Conservation (phyloP, 1,284 basidiomycete species). For the Pascua guehoae region DNA sequence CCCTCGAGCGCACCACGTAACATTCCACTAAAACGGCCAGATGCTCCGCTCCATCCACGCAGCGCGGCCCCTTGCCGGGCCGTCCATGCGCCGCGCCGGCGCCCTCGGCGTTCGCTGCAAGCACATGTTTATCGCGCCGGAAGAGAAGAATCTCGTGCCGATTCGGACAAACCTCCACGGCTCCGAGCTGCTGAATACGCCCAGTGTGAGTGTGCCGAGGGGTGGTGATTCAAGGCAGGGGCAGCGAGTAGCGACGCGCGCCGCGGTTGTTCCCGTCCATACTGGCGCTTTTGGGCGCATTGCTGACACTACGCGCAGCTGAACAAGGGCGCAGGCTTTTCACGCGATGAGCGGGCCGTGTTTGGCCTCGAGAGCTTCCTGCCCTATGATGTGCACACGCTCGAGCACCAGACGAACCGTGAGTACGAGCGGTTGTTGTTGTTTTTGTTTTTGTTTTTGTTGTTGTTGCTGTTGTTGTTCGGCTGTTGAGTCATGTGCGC, state of each 20-base stretch:
- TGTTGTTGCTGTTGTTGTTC: too few relatives aligned
- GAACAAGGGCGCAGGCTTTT: conserved; percentile 66
- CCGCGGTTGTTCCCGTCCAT: neutral
- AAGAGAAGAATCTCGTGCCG: conserved; percentile 8
- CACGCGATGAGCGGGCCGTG: conserved; percentile 60
- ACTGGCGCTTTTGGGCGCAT: too few relatives aligned
- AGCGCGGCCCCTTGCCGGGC: too few relatives aligned
- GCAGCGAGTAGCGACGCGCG: neutral
- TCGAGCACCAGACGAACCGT: conserved; percentile 66
- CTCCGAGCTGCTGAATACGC: conserved; percentile 42
- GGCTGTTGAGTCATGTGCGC: too few relatives aligned
- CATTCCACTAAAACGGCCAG: too few relatives aligned
- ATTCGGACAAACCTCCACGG: conserved; percentile 27
- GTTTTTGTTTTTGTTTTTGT: too few relatives aligned
- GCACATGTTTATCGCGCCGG: too few relatives aligned
- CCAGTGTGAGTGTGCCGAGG: conserved; percentile 26
- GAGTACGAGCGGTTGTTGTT: conserved; percentile 52
- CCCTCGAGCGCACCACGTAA: too few relatives aligned
- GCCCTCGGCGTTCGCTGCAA: too few relatives aligned
- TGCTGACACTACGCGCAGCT: conserved; percentile 17
- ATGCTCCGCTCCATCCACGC: too few relatives aligned
- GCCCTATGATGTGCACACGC: conserved; percentile 67
- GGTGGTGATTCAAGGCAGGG: neutral
- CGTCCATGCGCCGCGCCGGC: too few relatives aligned
- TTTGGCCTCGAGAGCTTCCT: conserved; percentile 75